A percentile compares a stretch with the other conserved stretches of the same genome.
Evolutionary conservation across 2,329 filamentous ascomycete species (phyloP).

Genomic region (Sarocladium oryzae): DNA sequence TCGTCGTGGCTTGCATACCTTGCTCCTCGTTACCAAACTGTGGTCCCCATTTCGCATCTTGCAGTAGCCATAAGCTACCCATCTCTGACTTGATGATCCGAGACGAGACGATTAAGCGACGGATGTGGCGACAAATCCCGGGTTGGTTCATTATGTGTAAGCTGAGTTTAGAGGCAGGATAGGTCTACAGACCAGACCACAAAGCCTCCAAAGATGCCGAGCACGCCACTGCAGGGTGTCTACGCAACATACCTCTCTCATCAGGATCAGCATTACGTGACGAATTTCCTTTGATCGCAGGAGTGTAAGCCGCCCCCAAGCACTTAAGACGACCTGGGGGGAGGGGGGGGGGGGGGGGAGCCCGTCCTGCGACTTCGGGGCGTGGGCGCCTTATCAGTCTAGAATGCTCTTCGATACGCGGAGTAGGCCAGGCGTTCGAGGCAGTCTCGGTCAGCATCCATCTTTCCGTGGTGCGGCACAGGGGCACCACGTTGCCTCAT

Average conservation of each 20-base stretch:
- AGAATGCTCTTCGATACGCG: no score
- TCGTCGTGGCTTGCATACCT: neutral
- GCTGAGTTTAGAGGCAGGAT: neutral
- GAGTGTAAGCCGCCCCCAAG: no score
- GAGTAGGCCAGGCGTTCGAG: neutral
- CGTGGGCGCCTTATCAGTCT: no score
- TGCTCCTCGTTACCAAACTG: neutral
- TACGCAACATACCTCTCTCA: neutral
- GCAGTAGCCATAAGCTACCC: no score
- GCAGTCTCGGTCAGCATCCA: constrained; percentile 5
- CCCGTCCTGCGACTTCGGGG: no score
- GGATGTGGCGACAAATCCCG: neutral
- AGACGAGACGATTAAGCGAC: neutral
- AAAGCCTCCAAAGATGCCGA: neutral
- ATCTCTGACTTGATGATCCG: neutral
- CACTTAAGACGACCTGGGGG: no score
- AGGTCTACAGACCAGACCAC: no score
- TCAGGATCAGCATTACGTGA: neutral
- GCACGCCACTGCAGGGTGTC: neutral
- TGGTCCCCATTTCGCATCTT: no score
- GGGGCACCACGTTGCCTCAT: neutral
- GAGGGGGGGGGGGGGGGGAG: no score
- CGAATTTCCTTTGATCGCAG: neutral
- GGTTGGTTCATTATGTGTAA: neutral
- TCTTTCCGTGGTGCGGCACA: neutral